phyloP scores from a whole-genome alignment of 1,284 basidiomycete genomes.

The Ustilago sp. region DNA sequence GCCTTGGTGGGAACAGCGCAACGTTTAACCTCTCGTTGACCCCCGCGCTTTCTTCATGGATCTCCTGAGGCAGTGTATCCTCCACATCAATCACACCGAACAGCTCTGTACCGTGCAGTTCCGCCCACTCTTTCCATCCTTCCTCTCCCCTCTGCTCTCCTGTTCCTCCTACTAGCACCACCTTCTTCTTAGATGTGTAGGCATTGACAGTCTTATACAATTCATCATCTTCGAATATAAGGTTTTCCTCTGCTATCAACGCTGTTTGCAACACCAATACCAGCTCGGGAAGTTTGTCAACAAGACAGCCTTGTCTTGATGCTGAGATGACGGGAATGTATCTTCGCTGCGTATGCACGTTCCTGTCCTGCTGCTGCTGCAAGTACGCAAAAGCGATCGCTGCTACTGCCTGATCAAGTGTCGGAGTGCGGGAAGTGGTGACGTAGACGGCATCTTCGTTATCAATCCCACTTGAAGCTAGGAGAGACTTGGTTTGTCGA shows the following conservation, averaged over 20 bases:
- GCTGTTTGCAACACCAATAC: conserved; percentile 38
- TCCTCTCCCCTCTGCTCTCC: conserved; percentile 18
- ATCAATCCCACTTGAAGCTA: conserved; percentile 41
- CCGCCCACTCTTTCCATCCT: conserved; percentile 39
- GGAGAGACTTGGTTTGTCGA: conserved; percentile 35
- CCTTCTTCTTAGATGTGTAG: conserved; percentile 40
- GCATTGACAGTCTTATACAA: conserved; percentile 38
- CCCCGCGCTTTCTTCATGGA: conserved; percentile 27
- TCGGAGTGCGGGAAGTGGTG: conserved; percentile 26
- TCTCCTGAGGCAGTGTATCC: conserved; percentile 28
- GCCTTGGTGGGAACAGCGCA: conserved; percentile 31
- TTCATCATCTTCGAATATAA: conserved; percentile 47
- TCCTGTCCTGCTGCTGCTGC: conserved; percentile 25
- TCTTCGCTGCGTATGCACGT: conserved; percentile 27
- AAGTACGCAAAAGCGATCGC: conserved; percentile 37
- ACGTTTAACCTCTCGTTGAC: conserved; percentile 37
- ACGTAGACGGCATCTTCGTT: conserved; percentile 51
- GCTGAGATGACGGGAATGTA: conserved; percentile 43
- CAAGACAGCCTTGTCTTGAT: conserved; percentile 9
- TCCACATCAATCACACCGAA: conserved; percentile 46
- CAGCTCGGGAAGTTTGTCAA: conserved; percentile 17
- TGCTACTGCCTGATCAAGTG: conserved; percentile 37
- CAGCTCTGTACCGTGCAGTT: conserved; percentile 41
- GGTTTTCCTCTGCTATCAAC: conserved; percentile 30
- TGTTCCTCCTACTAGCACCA: conserved; percentile 35